phyloP scores from a whole-genome alignment of 306 rosid genomes.

The Castanospermum australe region DNA sequence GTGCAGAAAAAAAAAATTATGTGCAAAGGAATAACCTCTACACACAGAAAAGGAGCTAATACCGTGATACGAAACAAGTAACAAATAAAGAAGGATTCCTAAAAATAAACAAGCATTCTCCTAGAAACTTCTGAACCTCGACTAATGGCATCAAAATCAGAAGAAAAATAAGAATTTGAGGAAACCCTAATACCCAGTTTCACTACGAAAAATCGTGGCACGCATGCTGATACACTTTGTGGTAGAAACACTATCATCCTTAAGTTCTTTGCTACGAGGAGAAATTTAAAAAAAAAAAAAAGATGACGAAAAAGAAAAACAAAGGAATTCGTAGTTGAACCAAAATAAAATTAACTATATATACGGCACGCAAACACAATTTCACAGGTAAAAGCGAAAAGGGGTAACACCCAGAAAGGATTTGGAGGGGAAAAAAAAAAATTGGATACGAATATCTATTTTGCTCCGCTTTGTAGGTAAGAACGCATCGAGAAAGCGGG shows the following conservation, averaged over 20 bases:
- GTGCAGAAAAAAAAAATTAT: not conserved
- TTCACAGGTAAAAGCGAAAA: not conserved
- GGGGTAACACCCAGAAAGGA: not conserved
- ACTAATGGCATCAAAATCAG: not conserved
- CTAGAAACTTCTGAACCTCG: not conserved
- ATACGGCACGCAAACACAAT: not conserved
- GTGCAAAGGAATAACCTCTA: not conserved
- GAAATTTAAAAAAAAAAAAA: not conserved
- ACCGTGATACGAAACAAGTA: not conserved
- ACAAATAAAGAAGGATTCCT: not conserved
- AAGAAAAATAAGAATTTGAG: not conserved
- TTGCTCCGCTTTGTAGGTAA: not conserved
- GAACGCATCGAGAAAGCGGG: not conserved
- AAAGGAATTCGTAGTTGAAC: constrained; percentile 11
- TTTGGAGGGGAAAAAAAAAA: no score
- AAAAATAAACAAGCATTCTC: not conserved
- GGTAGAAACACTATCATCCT: not conserved
- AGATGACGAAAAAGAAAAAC: no score
- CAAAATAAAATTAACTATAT: not conserved
- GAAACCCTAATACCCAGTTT: constrained; percentile 17
- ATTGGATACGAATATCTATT: no score
- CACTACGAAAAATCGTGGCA: not conserved
- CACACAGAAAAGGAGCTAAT: not conserved
- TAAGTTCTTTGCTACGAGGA: not conserved
- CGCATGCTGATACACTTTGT: not conserved